These are phyloP conservation scores for Suillus brevipes DNA, from an alignment of 768 basidiomycete species.

Conservation along the genomic window DNA sequence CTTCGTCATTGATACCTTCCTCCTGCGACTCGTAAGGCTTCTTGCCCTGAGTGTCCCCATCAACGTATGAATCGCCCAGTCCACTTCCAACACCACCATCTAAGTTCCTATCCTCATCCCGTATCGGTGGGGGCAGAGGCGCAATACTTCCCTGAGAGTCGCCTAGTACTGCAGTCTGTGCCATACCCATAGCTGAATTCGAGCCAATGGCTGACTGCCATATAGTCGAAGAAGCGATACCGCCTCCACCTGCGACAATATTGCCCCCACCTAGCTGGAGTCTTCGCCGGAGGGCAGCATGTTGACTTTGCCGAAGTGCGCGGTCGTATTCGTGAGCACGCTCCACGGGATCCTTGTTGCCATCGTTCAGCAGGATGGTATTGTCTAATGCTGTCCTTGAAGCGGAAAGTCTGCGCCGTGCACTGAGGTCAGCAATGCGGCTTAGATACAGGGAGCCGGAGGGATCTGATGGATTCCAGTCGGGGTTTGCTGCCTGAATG, in stretches of 20 bases:
- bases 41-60: slow-evolving; percentile 50
- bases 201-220: slow-evolving; percentile 45
- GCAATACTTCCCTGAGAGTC: slow-evolving; percentile 67
- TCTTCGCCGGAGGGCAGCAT: slow-evolving; percentile 46
- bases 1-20: slow-evolving; percentile 59
- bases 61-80: slow-evolving; percentile 74
- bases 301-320: slow-evolving; percentile 69
- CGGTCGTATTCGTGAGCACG: slow-evolving; percentile 75
- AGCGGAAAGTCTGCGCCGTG: slow-evolving; percentile 35
- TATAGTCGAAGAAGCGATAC: slow-evolving; percentile 48
- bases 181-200: slow-evolving; percentile 48
- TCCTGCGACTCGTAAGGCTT: slow-evolving; percentile 41
- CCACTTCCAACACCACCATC: slow-evolving; percentile 62
- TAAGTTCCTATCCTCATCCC: slow-evolving; percentile 46
- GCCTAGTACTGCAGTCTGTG: slow-evolving; percentile 71
- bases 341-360: slow-evolving; percentile 44
- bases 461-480: slow-evolving; percentile 92
- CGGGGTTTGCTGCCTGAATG: slow-evolving; percentile 82
- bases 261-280: slow-evolving; percentile 26
- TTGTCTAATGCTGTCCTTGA: slow-evolving; percentile 30
- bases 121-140: slow-evolving; percentile 25
- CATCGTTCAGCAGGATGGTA: slow-evolving; percentile 31
- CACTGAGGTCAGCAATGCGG: slow-evolving; percentile 72
- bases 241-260: slow-evolving; percentile 42
- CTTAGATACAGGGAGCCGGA: slow-evolving; percentile 88